A percentile compares a stretch with the other conserved stretches of the same genome.
Conservation (phyloP, 495 filamentous ascomycete species). For the Penicillium samsonianum region DNA sequence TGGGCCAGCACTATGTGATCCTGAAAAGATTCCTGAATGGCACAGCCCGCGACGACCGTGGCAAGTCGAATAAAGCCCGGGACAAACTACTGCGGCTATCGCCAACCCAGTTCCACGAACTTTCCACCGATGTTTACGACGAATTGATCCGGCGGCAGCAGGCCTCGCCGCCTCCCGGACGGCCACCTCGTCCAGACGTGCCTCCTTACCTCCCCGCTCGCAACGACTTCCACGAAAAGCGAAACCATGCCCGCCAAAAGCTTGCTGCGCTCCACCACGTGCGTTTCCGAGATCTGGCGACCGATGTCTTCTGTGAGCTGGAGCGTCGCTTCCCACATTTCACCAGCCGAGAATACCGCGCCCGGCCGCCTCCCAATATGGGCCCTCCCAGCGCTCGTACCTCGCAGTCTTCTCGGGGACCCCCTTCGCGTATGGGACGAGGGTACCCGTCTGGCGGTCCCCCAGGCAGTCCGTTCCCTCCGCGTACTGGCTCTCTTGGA, state of each 20-base stretch:
- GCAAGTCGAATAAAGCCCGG: slow-evolving; percentile 79
- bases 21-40: slow-evolving; percentile 73
- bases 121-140: slow-evolving; percentile 97
- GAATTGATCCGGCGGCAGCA: slow-evolving; percentile 86
- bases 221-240: slow-evolving; percentile 88
- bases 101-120: slow-evolving; percentile 89
- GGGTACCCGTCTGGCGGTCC: slow-evolving; percentile 46
- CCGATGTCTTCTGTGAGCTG: slow-evolving; percentile 92
- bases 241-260: slow-evolving; percentile 93
- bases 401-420: slow-evolving; percentile 43
- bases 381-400: slow-evolving; percentile 38
- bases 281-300: slow-evolving; percentile 87
- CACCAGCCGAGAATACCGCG: slow-evolving; percentile 61
- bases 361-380: slow-evolving; percentile 44
- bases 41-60: slow-evolving; percentile 71
- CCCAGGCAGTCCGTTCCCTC: slow-evolving; percentile 44
- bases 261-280: slow-evolving; percentile 81
- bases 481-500: slow-evolving; percentile 48
- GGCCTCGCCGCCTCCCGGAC: slow-evolving; percentile 55
- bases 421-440: slow-evolving; percentile 37
- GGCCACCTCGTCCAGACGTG: slow-evolving; percentile 53
- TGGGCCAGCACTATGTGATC: slow-evolving; percentile 79
- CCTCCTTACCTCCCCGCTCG: slow-evolving; percentile 79
- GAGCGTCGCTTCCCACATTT: slow-evolving; percentile 89
- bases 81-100: slow-evolving; percentile 92